phyloP scores from a whole-genome alignment of 352 stramenopile genomes.

The Phytopythium litorale region DNA sequence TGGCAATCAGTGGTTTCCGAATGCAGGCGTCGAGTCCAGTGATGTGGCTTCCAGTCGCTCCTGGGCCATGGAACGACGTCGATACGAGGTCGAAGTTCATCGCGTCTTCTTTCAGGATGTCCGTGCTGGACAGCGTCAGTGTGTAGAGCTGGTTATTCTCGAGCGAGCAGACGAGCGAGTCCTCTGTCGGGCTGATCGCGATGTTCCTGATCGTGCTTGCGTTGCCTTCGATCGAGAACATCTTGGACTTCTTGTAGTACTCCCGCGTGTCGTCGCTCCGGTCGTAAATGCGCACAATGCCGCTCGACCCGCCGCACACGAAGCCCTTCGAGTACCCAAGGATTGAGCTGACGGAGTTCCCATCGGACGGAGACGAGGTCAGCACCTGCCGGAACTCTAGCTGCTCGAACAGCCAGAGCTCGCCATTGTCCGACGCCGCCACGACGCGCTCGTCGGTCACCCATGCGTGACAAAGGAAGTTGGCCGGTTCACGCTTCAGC shows the following conservation, averaged over 20 bases:
- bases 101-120: constrained; percentile 92
- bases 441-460: constrained; percentile 90
- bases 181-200: constrained; percentile 86
- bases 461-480: constrained; percentile 91
- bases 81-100: constrained; percentile 92
- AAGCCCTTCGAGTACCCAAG: constrained; percentile 90
- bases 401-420: constrained; percentile 92
- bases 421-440: constrained; percentile 82
- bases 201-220: constrained; percentile 76
- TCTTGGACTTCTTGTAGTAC: constrained; percentile 91
- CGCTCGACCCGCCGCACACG: constrained; percentile 73
- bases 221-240: constrained; percentile 85
- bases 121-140: constrained; percentile 87
- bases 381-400: constrained; percentile 88
- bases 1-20: constrained; percentile 90
- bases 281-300: constrained; percentile 80
- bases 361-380: constrained; percentile 65
- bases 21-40: constrained; percentile 92
- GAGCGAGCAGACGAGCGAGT: constrained; percentile 85
- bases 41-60: constrained; percentile 65
- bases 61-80: constrained; percentile 85
- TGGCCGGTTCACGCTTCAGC: constrained; percentile 71
- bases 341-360: constrained; percentile 80
- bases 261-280: constrained; percentile 78
- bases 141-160: constrained; percentile 90